These are phyloP conservation scores for Metschnikowia noctiluminum DNA, from an alignment of 805 yeast genomes.

Conservation along the genomic window DNA sequence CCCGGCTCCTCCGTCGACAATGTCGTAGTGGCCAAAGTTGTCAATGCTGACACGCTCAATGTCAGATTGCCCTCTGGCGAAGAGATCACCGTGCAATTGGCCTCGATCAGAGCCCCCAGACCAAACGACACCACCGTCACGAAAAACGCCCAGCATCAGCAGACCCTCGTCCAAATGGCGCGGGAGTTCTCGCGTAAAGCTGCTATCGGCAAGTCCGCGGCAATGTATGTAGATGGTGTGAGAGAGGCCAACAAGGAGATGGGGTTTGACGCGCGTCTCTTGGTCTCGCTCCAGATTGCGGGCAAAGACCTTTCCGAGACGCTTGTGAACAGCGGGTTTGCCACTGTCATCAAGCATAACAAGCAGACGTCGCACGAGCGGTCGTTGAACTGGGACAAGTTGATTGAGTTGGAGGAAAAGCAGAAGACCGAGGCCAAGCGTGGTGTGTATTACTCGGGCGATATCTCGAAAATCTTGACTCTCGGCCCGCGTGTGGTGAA, in stretches of 20 bases:
- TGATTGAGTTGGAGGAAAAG: conserved; percentile 64
- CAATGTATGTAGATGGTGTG: conserved; percentile 57
- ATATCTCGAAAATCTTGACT: conserved; percentile 45
- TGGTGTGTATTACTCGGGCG: conserved; percentile 58
- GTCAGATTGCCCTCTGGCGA: conserved; percentile 48
- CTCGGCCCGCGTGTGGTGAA: conserved; percentile 65
- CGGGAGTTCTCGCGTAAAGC: conserved; percentile 69
- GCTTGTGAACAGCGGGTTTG: conserved; percentile 65
- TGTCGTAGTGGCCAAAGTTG: conserved; percentile 56
- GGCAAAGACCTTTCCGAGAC: conserved; percentile 56
- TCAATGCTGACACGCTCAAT: conserved; percentile 66
- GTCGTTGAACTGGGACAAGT: conserved; percentile 72
- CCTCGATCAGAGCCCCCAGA: conserved; percentile 76
- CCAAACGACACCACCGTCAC: conserved; percentile 51
- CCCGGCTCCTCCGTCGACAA: conserved; percentile 48
- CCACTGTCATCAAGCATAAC: conserved; percentile 74
- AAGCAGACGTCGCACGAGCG: conserved; percentile 65
- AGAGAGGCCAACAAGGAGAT: conserved; percentile 55
- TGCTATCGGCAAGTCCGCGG: conserved; percentile 68
- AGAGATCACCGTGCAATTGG: conserved; percentile 66
- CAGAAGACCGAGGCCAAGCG: conserved; percentile 51
- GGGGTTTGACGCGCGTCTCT: conserved; percentile 60
- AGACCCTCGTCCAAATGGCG: conserved; percentile 61
- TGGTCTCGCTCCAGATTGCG: conserved; percentile 52
- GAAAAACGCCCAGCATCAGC: conserved; percentile 31